phyloP scores from a whole-genome alignment of 371 early-diverging fungal species.

The Lichtheimia ramosa region DNA sequence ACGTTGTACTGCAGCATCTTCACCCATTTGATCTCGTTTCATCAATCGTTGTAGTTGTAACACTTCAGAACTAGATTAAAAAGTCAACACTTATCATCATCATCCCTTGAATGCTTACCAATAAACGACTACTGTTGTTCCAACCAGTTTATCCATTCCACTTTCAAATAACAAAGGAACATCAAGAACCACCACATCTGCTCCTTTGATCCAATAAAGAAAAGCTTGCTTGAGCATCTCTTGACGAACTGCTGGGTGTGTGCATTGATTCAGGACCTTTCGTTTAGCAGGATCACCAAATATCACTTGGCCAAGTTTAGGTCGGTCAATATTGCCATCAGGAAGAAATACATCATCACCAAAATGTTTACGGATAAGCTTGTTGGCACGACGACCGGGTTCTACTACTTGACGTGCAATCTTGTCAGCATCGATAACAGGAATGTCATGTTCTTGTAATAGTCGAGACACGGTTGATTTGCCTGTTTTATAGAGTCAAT shows the following conservation, averaged over 20 bases:
- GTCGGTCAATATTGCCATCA: constrained; percentile 67
- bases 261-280: constrained; percentile 74
- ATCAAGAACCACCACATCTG: constrained; percentile 81
- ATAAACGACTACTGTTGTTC: constrained; percentile 77
- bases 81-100: background rate
- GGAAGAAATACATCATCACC: constrained; percentile 67
- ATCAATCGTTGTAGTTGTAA: constrained; percentile 77
- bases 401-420: constrained; percentile 88
- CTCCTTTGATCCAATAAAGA: constrained; percentile 68
- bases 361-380: constrained; percentile 72
- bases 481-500: no score
- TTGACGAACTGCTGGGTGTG: constrained; percentile 84
- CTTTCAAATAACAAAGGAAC: constrained; percentile 91
- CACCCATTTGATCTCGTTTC: constrained; percentile 66
- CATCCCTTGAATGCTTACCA: constrained; percentile 47
- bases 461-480: constrained; percentile 83
- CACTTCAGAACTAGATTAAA: constrained; percentile 60
- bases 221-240: constrained; percentile 76
- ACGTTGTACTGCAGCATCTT: constrained; percentile 68
- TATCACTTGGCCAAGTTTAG: constrained; percentile 77
- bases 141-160: constrained; percentile 72
- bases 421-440: constrained; percentile 92
- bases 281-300: constrained; percentile 77
- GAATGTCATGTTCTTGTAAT: constrained; percentile 55
- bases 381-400: constrained; percentile 74